Percentiles rank a stretch among this genome's conserved stretches.
Evolutionary conservation across 768 basidiomycete genomes (phyloP).

Genomic region (Lentinula edodes): DNA sequence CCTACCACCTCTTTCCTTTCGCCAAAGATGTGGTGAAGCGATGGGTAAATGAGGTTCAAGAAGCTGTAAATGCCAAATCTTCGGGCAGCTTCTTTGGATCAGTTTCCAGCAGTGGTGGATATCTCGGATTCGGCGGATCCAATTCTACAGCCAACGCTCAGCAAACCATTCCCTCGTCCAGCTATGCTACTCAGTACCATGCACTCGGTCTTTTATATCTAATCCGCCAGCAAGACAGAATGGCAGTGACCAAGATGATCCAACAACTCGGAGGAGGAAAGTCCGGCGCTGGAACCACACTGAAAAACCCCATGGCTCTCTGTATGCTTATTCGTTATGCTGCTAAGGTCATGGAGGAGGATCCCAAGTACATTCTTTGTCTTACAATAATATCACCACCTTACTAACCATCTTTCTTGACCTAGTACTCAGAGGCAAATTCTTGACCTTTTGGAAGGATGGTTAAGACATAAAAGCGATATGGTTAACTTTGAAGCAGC

Average conservation of each 20-base stretch:
- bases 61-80: conserved; percentile 88
- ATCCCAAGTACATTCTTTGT: conserved; percentile 75
- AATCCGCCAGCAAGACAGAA: conserved; percentile 95
- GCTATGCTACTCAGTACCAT: conserved; percentile 95
- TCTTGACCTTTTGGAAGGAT: conserved; percentile 89
- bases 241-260: conserved; percentile 99
- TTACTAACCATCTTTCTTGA: background rate
- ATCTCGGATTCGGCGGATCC: conserved; percentile 69
- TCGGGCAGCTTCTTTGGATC: conserved; percentile 62
- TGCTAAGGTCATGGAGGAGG: conserved; percentile 98
- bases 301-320: conserved; percentile 95
- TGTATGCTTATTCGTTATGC: conserved; percentile 99
- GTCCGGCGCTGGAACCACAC: conserved; percentile 71
- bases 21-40: conserved; percentile 96
- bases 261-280: conserved; percentile 93
- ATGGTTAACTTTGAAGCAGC: conserved; percentile 99
- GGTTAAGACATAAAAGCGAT: conserved; percentile 97
- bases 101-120: conserved; percentile 43
- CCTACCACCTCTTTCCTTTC: conserved; percentile 91
- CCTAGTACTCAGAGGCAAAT: conserved; percentile 85
- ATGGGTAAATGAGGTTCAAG: conserved; percentile 99
- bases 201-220: conserved; percentile 89
- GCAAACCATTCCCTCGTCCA: conserved; percentile 82
- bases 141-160: conserved; percentile 46
- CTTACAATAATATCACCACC: background rate